Evolutionary conservation across 768 basidiomycete genomes (phyloP), one percentile per base, ranked within the genome.

Genomic region (Naganishia onofrii): DNA sequence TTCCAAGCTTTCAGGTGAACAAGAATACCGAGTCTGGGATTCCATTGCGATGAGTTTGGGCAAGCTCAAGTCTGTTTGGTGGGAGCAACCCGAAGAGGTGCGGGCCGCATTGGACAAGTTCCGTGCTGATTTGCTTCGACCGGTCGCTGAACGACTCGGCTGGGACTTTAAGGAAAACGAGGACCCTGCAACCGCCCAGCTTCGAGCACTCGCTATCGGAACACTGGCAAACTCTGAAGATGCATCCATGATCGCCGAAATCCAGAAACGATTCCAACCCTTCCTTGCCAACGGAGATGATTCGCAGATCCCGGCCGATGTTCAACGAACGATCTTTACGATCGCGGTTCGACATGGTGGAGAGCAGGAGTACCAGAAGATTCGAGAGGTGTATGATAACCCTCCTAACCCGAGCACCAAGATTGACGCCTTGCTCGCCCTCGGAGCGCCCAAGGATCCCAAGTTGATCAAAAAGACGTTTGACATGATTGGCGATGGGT

Each of bases 11-110:
- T 77, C 73, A 0, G 82, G 85, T 54, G 95, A 96, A 82, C 85
- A 85, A 72, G 92, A 94, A 80, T 92, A 88, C 81, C 84, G 92
- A 70, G 91, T 95, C 19, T 93, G 90, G 92, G 83, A 86, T 58
- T 87, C 87, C 68, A 87, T 94, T 56, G 81, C 84, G 3, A 82
- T 83, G 13, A 87, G 84, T 63, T 80, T 97, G 60, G 74, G 76
- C 31, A 79, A 82, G 42, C 80, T 96, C 34, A 78, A 83, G 12
- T 85, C 84, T 8, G 86, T 87, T 2, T 96, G 92, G 90, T 96
- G 91, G 90, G 93, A 95, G 80, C 82, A 92, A 74, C 76, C 82
- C 81, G 38, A 84, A 82, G 32, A 83, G 84, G 73, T 83, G 82
- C 42, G 84, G 84, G 44, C 82, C 6, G 77, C 84, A 56, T 76